phyloP scores from a whole-genome alignment of 1,139 yeast genomes.

The Yamadazyma mexicana region DNA sequence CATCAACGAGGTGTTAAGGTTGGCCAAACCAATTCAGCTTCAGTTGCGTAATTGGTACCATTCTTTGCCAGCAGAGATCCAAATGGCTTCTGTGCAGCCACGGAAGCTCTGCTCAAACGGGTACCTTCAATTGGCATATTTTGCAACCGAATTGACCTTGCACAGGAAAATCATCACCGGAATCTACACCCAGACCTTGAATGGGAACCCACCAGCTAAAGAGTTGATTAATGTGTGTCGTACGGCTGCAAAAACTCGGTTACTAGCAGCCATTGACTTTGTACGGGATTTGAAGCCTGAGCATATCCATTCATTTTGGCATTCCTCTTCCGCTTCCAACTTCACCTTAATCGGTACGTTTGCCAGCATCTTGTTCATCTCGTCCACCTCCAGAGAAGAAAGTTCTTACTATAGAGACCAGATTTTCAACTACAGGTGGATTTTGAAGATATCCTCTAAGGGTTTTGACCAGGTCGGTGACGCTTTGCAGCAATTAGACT shows the following conservation, averaged over 20 bases:
- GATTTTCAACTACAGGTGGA: slow-evolving; percentile 73
- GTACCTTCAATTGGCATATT: slow-evolving; percentile 77
- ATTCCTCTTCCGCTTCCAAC: slow-evolving; percentile 73
- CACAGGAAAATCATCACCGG: slow-evolving; percentile 77
- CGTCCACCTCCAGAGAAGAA: slow-evolving; percentile 62
- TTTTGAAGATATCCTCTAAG: slow-evolving; percentile 66
- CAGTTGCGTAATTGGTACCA: slow-evolving; percentile 83
- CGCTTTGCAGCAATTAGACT: slow-evolving; percentile 67
- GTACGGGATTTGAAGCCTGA: slow-evolving; percentile 74
- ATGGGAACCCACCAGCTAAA: slow-evolving; percentile 50
- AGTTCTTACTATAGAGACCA: slow-evolving; percentile 63
- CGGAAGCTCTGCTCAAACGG: slow-evolving; percentile 69
- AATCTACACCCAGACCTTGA: slow-evolving; percentile 42
- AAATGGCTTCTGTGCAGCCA: slow-evolving; percentile 61
- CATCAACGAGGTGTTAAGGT: slow-evolving; percentile 63
- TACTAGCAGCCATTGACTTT: slow-evolving; percentile 80
- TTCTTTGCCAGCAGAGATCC: slow-evolving; percentile 67
- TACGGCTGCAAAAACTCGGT: slow-evolving; percentile 78
- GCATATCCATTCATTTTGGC: slow-evolving; percentile 88
- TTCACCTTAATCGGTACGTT: slow-evolving; percentile 83
- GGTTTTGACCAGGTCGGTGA: slow-evolving; percentile 74
- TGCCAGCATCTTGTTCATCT: slow-evolving; percentile 73
- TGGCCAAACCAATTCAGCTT: slow-evolving; percentile 85
- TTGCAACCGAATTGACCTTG: slow-evolving; percentile 81
- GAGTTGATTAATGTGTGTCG: slow-evolving; percentile 70